Evolutionary conservation across 1,139 yeast species (phyloP).

Genomic region (Magnusiomyces fungicola): DNA sequence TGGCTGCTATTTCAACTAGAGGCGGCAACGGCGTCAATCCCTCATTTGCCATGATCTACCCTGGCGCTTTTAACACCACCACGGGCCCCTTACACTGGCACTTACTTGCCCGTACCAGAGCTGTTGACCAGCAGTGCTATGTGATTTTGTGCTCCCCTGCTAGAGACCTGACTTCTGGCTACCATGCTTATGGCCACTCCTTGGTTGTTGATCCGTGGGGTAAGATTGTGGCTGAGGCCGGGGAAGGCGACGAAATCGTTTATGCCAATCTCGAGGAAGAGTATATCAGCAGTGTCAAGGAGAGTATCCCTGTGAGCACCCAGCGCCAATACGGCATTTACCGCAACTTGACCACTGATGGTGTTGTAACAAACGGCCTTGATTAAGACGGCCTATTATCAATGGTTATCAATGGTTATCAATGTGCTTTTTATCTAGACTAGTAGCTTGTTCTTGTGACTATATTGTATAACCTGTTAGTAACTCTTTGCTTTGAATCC

Average conservation of each 20-base stretch:
- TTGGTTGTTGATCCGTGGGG: constrained; percentile 83
- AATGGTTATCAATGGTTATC: too few relatives aligned
- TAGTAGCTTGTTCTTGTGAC: too few relatives aligned
- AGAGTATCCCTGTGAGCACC: constrained; percentile 65
- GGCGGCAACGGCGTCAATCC: constrained; percentile 29
- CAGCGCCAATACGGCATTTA: constrained; percentile 87
- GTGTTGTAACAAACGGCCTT: constrained; percentile 4
- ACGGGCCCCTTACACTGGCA: constrained; percentile 97
- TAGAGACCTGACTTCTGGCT: constrained; percentile 59
- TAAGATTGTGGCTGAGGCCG: constrained; percentile 73
- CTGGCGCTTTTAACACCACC: constrained; percentile 93
- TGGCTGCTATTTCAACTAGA: constrained; percentile 75
- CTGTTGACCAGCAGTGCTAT: constrained; percentile 82
- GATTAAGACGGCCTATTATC: too few relatives aligned
- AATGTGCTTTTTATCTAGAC: too few relatives aligned
- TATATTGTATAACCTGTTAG: too few relatives aligned
- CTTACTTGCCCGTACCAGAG: constrained; percentile 74
- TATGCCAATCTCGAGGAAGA: constrained; percentile 72
- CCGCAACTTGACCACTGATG: constrained; percentile 42
- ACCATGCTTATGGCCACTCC: constrained; percentile 92
- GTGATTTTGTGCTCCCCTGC: constrained; percentile 86
- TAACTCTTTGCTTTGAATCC: too few relatives aligned
- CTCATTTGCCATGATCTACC: constrained; percentile 86
- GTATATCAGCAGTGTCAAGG: constrained; percentile 52
- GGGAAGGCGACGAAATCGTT: constrained; percentile 72